Evolutionary conservation across 805 yeast species (phyloP).

Genomic region (Saturnispora zaruensis): DNA sequence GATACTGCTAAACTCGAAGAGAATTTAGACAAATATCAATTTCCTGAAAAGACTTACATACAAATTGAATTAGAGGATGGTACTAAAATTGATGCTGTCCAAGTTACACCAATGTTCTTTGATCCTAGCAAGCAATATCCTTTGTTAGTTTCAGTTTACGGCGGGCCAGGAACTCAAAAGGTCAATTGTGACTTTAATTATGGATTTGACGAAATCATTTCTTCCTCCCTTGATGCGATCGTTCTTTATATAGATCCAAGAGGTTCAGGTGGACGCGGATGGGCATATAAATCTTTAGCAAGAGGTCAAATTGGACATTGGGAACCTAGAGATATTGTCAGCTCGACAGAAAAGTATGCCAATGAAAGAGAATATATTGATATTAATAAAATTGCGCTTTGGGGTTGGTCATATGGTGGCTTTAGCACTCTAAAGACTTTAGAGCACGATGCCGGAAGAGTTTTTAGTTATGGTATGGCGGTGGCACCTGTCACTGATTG

Average conservation of each 20-base stretch:
- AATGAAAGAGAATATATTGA: constrained; percentile 41
- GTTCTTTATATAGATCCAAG: constrained; percentile 68
- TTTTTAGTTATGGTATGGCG: constrained; percentile 68
- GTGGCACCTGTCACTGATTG: constrained; percentile 85
- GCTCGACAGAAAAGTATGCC: constrained; percentile 43
- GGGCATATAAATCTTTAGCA: constrained; percentile 55
- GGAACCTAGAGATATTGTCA: constrained; percentile 65
- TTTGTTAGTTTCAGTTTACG: constrained; percentile 59
- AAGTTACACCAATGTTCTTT: constrained; percentile 53
- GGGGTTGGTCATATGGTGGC: constrained; percentile 92
- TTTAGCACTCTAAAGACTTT: constrained; percentile 65
- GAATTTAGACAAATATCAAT: constrained; percentile 28
- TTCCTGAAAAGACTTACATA: constrained; percentile 44
- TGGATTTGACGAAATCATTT: constrained; percentile 51
- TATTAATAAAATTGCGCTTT: constrained; percentile 48
- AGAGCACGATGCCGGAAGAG: constrained; percentile 53
- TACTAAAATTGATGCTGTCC: constrained; percentile 43
- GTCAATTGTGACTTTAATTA: constrained; percentile 38
- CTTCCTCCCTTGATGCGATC: constrained; percentile 49
- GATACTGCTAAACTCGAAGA: constrained; percentile 11
- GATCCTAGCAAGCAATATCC: constrained; percentile 44
- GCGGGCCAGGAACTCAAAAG: constrained; percentile 74
- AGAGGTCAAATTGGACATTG: constrained; percentile 54
- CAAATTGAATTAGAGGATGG: constrained; percentile 27
- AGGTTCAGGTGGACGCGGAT: constrained; percentile 75